Evolutionary conservation across 768 basidiomycete species (phyloP).

Genomic region (Pulveroboletus sp.): DNA sequence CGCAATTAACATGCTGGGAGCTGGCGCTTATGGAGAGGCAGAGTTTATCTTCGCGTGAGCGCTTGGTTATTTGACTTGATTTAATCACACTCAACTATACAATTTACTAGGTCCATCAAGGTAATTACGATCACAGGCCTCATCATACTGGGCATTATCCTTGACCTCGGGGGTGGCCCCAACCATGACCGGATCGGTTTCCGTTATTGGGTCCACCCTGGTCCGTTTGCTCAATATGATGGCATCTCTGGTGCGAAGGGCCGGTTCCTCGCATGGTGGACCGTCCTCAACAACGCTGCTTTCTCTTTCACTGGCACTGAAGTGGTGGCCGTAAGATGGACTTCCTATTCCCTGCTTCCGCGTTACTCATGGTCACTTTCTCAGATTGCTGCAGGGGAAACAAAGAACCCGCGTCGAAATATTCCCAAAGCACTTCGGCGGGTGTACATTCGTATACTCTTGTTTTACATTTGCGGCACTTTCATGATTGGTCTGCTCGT

Average conservation of each 20-base stretch:
- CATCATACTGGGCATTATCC: too few species aligned
- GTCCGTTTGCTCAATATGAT: constrained; percentile 75
- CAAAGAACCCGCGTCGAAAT: constrained; percentile 78
- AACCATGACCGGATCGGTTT: constrained; percentile 60
- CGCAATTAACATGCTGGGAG: constrained; percentile 71
- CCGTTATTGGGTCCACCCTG: constrained; percentile 82
- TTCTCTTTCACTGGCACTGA: constrained; percentile 96
- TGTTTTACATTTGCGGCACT: constrained; percentile 72
- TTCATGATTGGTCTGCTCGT: constrained; percentile 80
- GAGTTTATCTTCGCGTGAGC: constrained; percentile 80
- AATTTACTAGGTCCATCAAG: constrained; percentile 64
- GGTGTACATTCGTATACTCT: constrained; percentile 72
- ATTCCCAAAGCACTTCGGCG: constrained; percentile 54
- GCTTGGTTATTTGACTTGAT: not conserved
- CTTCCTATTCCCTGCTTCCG: not conserved
- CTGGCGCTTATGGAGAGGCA: too few species aligned
- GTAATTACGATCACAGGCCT: too few species aligned
- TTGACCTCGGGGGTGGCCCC: too few species aligned
- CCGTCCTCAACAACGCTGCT: constrained; percentile 79
- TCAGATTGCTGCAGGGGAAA: constrained; percentile 85
- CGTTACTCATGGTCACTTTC: constrained; percentile 2
- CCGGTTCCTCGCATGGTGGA: constrained; percentile 69
- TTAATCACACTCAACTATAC: not conserved
- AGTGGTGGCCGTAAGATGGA: constrained; percentile 74
- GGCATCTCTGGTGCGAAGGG: constrained; percentile 66